Percentiles rank a stretch among this genome's conserved stretches.
Evolutionary conservation across 768 basidiomycete genomes (phyloP).

Genomic region (Calocera viscosa): DNA sequence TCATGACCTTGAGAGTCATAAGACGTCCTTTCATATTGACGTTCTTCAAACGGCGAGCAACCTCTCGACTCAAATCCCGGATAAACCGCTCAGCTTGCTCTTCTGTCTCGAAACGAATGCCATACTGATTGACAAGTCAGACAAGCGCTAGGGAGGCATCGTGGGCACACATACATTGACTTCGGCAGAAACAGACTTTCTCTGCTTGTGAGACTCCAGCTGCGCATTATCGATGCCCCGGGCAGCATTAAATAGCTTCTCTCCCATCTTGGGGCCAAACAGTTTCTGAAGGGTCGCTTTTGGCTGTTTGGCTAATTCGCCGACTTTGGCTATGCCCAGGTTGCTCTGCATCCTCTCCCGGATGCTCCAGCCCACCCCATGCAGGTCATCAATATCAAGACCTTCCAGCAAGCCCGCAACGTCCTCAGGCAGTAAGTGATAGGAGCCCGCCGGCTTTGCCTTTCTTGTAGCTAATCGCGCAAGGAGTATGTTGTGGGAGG

Average conservation of each 20-base stretch:
- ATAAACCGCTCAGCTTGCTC: constrained; percentile 74
- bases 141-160: neutral
- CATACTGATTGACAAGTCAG: constrained; percentile 49
- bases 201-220: constrained; percentile 69
- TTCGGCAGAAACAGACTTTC: constrained; percentile 88
- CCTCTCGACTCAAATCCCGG: constrained; percentile 62
- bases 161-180: constrained; percentile 61
- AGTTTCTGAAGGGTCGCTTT: constrained; percentile 54
- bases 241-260: constrained; percentile 71
- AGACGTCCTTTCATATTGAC: constrained; percentile 58
- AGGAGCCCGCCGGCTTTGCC: constrained; percentile 85
- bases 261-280: constrained; percentile 69
- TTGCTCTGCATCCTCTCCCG: constrained; percentile 70
- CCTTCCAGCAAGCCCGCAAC: constrained; percentile 47
- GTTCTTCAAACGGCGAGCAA: constrained; percentile 54
- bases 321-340: constrained; percentile 56
- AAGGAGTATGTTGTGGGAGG: constrained; percentile 81
- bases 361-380: constrained; percentile 70
- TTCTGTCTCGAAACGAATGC: constrained; percentile 77
- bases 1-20: constrained; percentile 80
- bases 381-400: constrained; percentile 65
- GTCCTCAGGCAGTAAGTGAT: constrained; percentile 50
- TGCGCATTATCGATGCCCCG: constrained; percentile 71
- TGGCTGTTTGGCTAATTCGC: constrained; percentile 51
- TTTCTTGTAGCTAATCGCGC: constrained; percentile 80